These are phyloP conservation scores for Mycena rebaudengoi DNA, from an alignment of 768 basidiomycete species.

Conservation along the genomic window DNA sequence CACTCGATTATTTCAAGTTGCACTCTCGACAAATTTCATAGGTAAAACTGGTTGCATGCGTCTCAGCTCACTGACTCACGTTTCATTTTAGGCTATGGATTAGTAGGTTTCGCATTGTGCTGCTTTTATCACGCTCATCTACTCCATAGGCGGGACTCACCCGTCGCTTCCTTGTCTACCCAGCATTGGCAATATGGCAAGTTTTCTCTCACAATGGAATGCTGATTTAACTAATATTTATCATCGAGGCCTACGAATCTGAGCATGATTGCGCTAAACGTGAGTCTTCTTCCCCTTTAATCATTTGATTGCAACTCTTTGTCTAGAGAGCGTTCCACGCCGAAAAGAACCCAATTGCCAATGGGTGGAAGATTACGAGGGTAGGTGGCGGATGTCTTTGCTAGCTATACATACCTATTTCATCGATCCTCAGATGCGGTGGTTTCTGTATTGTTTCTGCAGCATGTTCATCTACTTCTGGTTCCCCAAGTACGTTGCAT, in stretches of 20 bases:
- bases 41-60: too few species aligned
- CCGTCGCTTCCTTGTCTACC: conserved; percentile 67
- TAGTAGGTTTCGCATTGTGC: too few species aligned
- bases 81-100: conserved; percentile 58
- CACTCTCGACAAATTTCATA: conserved; percentile 53
- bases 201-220: too few species aligned
- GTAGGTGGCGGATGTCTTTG: background rate
- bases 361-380: conserved; percentile 32
- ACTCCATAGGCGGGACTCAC: conserved; percentile 60
- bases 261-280: conserved; percentile 9
- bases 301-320: background rate
- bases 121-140: too few species aligned
- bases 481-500: conserved; percentile 24
- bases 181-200: conserved; percentile 65
- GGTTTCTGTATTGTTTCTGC: conserved; percentile 52
- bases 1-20: too few species aligned
- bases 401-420: conserved; percentile 23
- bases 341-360: conserved; percentile 22
- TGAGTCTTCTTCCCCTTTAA: background rate
- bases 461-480: conserved; percentile 37
- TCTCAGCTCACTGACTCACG: too few species aligned
- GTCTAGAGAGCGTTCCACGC: conserved; percentile 59
- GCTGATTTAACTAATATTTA: too few species aligned
- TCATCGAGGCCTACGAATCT: conserved; percentile 13
- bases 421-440: conserved; percentile 42